A percentile compares a stretch with the other conserved stretches of the same genome.
Evolutionary conservation across 305 asterid species (phyloP).

Genomic region (Caryopteris hybrid): DNA sequence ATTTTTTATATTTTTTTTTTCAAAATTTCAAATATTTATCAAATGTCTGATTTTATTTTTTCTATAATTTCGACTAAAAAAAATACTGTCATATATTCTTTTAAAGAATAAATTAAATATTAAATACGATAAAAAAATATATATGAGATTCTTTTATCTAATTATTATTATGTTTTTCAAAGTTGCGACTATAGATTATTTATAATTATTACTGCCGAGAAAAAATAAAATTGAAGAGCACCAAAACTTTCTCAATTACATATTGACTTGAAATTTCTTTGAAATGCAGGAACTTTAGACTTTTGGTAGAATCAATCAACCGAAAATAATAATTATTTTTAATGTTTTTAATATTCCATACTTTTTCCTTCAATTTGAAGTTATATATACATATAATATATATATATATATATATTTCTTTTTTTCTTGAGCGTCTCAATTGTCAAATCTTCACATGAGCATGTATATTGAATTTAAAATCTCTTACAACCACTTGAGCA

Average conservation of each 20-base stretch:
- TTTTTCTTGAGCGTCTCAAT: background rate
- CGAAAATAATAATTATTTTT: background rate
- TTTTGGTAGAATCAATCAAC: background rate
- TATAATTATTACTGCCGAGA: constrained; percentile 1
- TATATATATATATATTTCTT: no score
- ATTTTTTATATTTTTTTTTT: no score
- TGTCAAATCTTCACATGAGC: background rate
- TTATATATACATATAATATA: no score
- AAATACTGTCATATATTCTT: no score
- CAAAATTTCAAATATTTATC: no score
- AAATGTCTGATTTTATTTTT: no score
- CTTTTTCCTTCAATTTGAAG: constrained; percentile 8
- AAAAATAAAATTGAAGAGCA: background rate
- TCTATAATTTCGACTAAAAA: no score
- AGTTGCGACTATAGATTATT: background rate
- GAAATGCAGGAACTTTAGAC: constrained; percentile 13
- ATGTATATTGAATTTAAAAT: background rate
- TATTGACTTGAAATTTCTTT: constrained; percentile 11
- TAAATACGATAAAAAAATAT: no score
- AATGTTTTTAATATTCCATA: background rate
- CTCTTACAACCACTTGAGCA: background rate
- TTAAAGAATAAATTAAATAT: no score
- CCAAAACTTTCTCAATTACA: background rate
- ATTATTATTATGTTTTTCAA: background rate
- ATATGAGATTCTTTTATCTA: background rate